These are phyloP conservation scores for Gigaspora rosea DNA, from an alignment of 192 early-diverging fungal genomes.

Conservation along the genomic window DNA sequence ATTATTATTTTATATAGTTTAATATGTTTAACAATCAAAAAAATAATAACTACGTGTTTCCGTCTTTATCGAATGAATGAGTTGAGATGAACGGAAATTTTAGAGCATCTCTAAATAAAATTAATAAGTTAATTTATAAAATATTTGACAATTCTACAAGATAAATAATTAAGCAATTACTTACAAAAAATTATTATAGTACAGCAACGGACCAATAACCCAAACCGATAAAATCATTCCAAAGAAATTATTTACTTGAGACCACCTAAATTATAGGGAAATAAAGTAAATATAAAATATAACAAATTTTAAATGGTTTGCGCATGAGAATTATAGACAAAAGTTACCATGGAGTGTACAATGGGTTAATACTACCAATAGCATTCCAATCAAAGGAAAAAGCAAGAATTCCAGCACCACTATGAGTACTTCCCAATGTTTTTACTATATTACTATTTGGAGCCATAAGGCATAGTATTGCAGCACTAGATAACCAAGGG, in stretches of 20 bases:
- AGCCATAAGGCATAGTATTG: slow-evolving; percentile 40
- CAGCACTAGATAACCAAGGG: slow-evolving; percentile 37
- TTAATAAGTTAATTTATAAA: no score
- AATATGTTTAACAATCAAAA: no score
- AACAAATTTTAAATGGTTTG: no score
- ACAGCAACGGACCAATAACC: slow-evolving; percentile 1
- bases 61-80: neutral
- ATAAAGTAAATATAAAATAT: neutral
- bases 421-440: slow-evolving; percentile 47
- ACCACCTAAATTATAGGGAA: slow-evolving; percentile 41
- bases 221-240: slow-evolving; percentile 53
- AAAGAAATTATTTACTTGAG: slow-evolving; percentile 65
- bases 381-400: slow-evolving; percentile 78
- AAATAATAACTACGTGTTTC: no score
- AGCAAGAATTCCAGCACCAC: slow-evolving; percentile 69
- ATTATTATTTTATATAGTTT: no score
- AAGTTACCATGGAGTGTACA: slow-evolving; percentile 68
- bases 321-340: slow-evolving; percentile 35
- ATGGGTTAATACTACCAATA: slow-evolving; percentile 52
- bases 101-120: slow-evolving; percentile 2
- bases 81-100: neutral
- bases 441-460: slow-evolving; percentile 34
- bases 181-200: slow-evolving; percentile 6
- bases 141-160: neutral
- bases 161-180: neutral